Base-by-base conservation (phyloP, 768 basidiomycete genomes). In the Mycena chlorophos region DNA sequence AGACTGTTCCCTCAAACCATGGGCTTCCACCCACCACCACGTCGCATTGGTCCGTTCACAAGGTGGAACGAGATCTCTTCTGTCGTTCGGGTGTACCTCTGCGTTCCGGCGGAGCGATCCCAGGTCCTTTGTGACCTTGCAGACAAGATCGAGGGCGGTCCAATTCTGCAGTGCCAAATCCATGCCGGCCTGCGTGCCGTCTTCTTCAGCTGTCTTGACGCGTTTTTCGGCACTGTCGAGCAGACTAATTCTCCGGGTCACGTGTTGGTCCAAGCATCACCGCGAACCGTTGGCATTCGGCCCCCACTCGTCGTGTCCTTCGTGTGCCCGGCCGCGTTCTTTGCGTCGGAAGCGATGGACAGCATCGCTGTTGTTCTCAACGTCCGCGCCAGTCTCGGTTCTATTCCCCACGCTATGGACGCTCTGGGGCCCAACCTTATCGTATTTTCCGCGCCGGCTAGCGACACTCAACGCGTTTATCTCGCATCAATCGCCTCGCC, bases 121-220 rank as follows among this genome's bases (percentile, higher is more conserved):
- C 60, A 54, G 39, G 55, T 66, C 14, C 46, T 77, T 2, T 63
- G 69, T 52, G 56, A 57, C 6, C 47, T 56, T 0, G 52, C 57
- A 10, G 60, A 70, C 6, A 25, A 65, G 28, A 38, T 69, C n/a
- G n/a, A n/a, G 20, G 66, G 66, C 4, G 69, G 70, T 4, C 78
- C 75, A 0, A 42, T 70, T 3, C 62, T 80, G 5, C 69, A 73
- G 26, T 75, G 76, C 57, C 70, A 74, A 38, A 53, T 73, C 19
- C 27, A 43, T 3, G 62, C 65, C 8, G 19, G 40, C 13, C 34
- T 6, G 23, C 60, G 58, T 12, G 64, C 67, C 22, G 75, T 76
- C 48, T 60, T 69, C 14, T 75, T 75, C 56, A 64, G 71, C 13
- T 68, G 69, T 1, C 55, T 73, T 28, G 74, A 71, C 16, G 62